phyloP scores from a whole-genome alignment of 1,284 basidiomycete genomes.

The Sanghuangporus sanghuang region DNA sequence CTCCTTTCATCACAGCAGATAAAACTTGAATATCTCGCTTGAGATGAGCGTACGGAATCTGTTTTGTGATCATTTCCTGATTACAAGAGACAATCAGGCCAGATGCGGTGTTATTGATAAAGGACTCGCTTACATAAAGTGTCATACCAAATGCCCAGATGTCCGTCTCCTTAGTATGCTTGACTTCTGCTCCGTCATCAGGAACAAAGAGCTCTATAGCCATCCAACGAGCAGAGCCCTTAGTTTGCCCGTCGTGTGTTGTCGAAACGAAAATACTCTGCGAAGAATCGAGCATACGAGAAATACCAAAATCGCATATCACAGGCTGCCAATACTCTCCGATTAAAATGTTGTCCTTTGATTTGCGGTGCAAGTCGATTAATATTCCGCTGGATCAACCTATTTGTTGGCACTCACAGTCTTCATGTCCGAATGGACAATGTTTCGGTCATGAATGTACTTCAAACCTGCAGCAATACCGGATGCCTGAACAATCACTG shows the following conservation, averaged over 20 bases:
- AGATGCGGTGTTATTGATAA: not conserved
- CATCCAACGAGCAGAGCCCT: slow-evolving; percentile 8
- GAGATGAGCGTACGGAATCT: not conserved
- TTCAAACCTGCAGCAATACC: not conserved
- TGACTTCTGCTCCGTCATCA: not conserved
- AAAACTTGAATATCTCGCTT: not conserved
- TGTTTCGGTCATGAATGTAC: too few relatives aligned
- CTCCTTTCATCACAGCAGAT: not conserved
- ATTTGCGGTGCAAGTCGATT: too few relatives aligned
- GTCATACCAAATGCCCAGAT: slow-evolving; percentile 13
- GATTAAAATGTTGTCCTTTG: too few relatives aligned
- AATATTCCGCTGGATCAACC: too few relatives aligned
- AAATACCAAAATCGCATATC: not conserved
- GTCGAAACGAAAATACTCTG: not conserved
- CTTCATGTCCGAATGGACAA: too few relatives aligned
- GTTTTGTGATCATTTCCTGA: not conserved
- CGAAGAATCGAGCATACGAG: not conserved
- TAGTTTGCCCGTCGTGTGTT: not conserved
- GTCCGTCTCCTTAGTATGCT: slow-evolving; percentile 1
- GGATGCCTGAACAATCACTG: not conserved
- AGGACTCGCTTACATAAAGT: not conserved
- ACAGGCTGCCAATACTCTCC: too few relatives aligned
- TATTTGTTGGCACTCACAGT: too few relatives aligned
- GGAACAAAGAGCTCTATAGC: not conserved
- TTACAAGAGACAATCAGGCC: not conserved